Conservation (phyloP, 257 asterid species). For the Solanum bulbocastanum region DNA sequence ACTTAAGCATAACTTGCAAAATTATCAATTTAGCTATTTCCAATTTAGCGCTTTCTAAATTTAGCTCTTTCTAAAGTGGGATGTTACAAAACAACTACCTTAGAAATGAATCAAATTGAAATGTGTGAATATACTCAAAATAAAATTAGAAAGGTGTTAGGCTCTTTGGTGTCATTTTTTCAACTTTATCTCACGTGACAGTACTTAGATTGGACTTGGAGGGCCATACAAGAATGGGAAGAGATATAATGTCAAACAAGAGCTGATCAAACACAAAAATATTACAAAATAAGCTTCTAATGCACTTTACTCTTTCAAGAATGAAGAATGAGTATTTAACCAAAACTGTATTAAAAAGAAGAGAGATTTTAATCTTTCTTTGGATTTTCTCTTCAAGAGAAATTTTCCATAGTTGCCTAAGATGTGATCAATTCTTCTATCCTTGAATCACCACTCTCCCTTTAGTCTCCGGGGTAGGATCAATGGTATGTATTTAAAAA, state of each 20-base stretch:
- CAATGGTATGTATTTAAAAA: background rate
- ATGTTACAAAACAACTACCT: no score
- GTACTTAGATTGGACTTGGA: background rate
- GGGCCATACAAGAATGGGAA: background rate
- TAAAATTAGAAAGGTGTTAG: background rate
- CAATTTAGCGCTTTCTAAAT: no score
- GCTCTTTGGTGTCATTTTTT: background rate
- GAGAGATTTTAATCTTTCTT: background rate
- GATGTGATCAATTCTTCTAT: background rate
- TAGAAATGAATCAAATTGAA: background rate
- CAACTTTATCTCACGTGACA: background rate
- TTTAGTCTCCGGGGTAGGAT: background rate
- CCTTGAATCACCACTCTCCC: background rate
- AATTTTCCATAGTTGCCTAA: background rate
- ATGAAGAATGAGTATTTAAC: background rate
- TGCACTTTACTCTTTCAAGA: background rate
- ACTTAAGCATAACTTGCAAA: no score
- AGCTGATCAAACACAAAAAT: background rate
- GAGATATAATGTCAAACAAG: background rate
- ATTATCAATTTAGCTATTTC: no score
- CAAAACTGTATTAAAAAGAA: background rate
- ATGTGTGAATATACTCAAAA: background rate
- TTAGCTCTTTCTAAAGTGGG: no score
- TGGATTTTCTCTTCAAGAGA: background rate
- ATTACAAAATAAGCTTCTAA: background rate